Percentiles rank a stretch among this genome's conserved stretches.
These are phyloP conservation scores for Pseudonectria buxi DNA, from an alignment of 2,329 filamentous ascomycete genomes.

Conservation along the genomic window DNA sequence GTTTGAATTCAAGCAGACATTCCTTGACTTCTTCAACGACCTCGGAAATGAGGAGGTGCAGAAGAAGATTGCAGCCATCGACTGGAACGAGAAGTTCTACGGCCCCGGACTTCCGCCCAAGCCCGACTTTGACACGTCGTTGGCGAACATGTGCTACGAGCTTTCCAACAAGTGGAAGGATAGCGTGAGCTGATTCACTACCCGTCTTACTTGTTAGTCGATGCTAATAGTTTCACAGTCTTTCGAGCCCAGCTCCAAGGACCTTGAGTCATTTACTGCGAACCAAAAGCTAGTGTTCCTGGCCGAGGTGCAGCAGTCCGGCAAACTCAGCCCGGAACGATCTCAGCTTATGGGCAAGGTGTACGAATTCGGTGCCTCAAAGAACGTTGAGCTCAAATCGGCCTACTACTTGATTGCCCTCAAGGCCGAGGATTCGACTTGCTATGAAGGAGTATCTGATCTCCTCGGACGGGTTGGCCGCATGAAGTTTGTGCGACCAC, in stretches of 20 bases:
- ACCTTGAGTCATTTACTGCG: slow-evolving; percentile 68
- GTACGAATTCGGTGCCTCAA: slow-evolving; percentile 67
- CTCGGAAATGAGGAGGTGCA: slow-evolving; percentile 55
- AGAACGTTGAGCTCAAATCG: slow-evolving; percentile 80
- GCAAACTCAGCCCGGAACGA: slow-evolving; percentile 56
- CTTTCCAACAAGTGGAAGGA: slow-evolving; percentile 77
- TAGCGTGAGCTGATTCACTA: slow-evolving; percentile 36
- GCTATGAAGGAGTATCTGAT: slow-evolving; percentile 65
- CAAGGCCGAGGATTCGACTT: slow-evolving; percentile 60
- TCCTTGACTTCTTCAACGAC: slow-evolving; percentile 73
- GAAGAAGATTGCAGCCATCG: slow-evolving; percentile 63
- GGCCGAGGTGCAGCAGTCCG: slow-evolving; percentile 62
- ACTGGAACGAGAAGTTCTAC: slow-evolving; percentile 90
- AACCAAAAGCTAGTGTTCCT: slow-evolving; percentile 93
- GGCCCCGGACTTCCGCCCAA: slow-evolving; percentile 83
- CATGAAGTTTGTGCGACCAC: slow-evolving; percentile 93
- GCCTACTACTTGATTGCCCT: slow-evolving; percentile 78
- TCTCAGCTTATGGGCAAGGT: slow-evolving; percentile 65
- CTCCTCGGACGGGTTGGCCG: slow-evolving; percentile 76
- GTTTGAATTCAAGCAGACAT: slow-evolving; percentile 86
- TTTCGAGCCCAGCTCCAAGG: slow-evolving; percentile 58
- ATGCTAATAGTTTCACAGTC: slow-evolving; percentile 32
- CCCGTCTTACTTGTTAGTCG: slow-evolving; percentile 8
- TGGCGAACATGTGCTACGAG: slow-evolving; percentile 78
- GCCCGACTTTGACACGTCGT: slow-evolving; percentile 80